These are phyloP conservation scores for Sistotremastrum niveocremeum DNA, from an alignment of 768 basidiomycete genomes.

Conservation along the genomic window DNA sequence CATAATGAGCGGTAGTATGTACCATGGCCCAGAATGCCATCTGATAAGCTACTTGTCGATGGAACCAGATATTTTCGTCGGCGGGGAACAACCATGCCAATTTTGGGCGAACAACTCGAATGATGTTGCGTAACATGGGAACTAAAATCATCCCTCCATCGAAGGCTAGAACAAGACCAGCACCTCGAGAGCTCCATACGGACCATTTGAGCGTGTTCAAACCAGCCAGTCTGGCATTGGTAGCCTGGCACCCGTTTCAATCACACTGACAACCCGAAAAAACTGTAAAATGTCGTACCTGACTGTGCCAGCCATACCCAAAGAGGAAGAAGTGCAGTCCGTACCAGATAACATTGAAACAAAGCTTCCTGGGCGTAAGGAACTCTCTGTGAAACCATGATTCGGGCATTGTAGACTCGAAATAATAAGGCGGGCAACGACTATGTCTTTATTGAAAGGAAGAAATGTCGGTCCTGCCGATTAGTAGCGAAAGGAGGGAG, in stretches of 20 bases:
- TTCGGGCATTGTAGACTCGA: conserved; percentile 37
- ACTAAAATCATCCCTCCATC: conserved; percentile 78
- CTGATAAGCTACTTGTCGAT: conserved; percentile 87
- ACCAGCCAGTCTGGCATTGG: conserved; percentile 48
- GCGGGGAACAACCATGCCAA: conserved; percentile 77
- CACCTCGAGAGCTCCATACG: conserved; percentile 85
- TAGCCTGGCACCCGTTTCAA: conserved; percentile 26
- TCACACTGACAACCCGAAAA: not conserved
- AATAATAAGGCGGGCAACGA: conserved; percentile 9
- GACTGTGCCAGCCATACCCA: conserved; percentile 78
- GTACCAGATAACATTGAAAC: conserved; percentile 71
- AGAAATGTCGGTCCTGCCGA: conserved; percentile 41
- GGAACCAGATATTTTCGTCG: conserved; percentile 95
- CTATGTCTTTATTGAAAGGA: conserved; percentile 15
- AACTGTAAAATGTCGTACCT: conserved; percentile 30
- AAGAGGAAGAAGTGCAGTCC: conserved; percentile 63
- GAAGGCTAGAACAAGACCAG: conserved; percentile 80
- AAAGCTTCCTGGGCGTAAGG: conserved; percentile 44
- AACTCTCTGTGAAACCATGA: conserved; percentile 66
- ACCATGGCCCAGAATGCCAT: conserved; percentile 90
- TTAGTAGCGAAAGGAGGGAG: conserved; percentile 8
- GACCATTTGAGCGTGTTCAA: conserved; percentile 74
- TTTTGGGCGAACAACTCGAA: conserved; percentile 71
- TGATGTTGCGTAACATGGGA: conserved; percentile 81
- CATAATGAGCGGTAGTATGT: conserved; percentile 87